Evolutionary conservation across 2,329 filamentous ascomycete genomes (phyloP), one percentile per base, ranked within the genome.

Genomic region (Beauveria australis): DNA sequence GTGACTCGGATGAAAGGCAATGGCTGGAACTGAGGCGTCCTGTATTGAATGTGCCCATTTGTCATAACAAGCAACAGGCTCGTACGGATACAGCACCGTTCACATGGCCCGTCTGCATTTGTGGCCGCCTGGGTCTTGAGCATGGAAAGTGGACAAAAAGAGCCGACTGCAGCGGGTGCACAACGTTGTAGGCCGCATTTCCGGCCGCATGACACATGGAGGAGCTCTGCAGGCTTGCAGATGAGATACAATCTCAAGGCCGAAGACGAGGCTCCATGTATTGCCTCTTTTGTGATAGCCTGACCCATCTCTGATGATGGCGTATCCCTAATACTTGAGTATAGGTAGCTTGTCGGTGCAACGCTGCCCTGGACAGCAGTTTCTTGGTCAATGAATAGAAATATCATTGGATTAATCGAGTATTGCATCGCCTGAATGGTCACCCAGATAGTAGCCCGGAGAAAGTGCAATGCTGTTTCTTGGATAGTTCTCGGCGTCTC

Each of bases 171-270:
- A 53, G 48, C 48, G 48, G 57, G 40, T 33, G 57, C 47, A 59
- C 48, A 33, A 59, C 48, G 37, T 46, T 37, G 48, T 53, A 53
- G 57, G 57, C 49, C 49, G 57, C 57, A 52, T 46, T 19, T 59
- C 57, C 57, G 57, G 48, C 56, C 47, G 56, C 57, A 59, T 59
- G 57, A 40, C 49, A 59, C 41, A 40, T 26, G 22, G 57, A 44
- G 22, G 57, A 44, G 16, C 48, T 46, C 18, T 53, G 49, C 57
- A 59, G 28, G 40, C 6, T 24, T 43, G 41, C 56, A 53, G 41
- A 53, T 26, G 48, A 44, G 57, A 53, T 47, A 40, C 40, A 53
- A 24, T 47, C 28, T 40, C 18, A 24, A 37, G 19, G 57, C 26
- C 40, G n/a, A 53, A 53, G 41, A 47, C 53, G 48, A 53, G 49